phyloP scores from a whole-genome alignment of 805 yeast genomes.

The Kodamaea leandrae region DNA sequence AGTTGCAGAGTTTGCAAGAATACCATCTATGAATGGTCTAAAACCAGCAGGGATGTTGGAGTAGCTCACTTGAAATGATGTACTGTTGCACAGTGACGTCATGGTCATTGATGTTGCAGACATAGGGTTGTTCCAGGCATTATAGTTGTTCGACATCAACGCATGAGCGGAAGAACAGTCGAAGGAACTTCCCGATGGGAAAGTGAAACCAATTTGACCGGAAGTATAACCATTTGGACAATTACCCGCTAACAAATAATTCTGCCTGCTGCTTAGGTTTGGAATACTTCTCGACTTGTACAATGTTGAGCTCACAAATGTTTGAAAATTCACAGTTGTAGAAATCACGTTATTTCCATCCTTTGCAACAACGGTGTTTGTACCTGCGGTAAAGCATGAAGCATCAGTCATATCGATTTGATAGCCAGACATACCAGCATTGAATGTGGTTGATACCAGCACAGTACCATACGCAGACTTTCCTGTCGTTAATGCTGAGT shows the following conservation, averaged over 20 bases:
- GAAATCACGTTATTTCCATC: slow-evolving; percentile 14
- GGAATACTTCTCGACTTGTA: slow-evolving; percentile 12
- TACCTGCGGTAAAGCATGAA: slow-evolving; percentile 17
- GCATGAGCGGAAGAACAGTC: slow-evolving; percentile 23
- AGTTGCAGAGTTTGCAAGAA: slow-evolving; percentile 2
- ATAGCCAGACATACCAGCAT: slow-evolving; percentile 10
- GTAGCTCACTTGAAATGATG: slow-evolving; percentile 11
- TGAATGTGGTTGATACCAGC: slow-evolving; percentile 23
- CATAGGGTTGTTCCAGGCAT: slow-evolving; percentile 18
- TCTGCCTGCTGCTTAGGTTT: slow-evolving; percentile 9
- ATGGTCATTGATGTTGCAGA: slow-evolving; percentile 9
- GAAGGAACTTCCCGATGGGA: slow-evolving; percentile 10
- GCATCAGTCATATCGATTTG: slow-evolving; percentile 20
- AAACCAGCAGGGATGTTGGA: slow-evolving; percentile 28
- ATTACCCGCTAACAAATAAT: slow-evolving; percentile 14
- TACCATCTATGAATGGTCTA: slow-evolving; percentile 21
- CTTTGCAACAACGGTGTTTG: slow-evolving; percentile 17
- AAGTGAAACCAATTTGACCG: slow-evolving; percentile 22
- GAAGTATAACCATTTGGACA: slow-evolving; percentile 21
- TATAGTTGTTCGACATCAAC: slow-evolving; percentile 20
- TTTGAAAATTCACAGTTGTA: slow-evolving; percentile 9
- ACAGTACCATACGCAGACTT: slow-evolving; percentile 6
- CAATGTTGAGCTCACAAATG: not conserved
- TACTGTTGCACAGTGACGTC: slow-evolving; percentile 13
- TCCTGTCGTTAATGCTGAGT: slow-evolving; percentile 8